Evolutionary conservation across 1,284 basidiomycete genomes (phyloP), one percentile per base, ranked within the genome.

Genomic region (Tilletiaria anomala): DNA sequence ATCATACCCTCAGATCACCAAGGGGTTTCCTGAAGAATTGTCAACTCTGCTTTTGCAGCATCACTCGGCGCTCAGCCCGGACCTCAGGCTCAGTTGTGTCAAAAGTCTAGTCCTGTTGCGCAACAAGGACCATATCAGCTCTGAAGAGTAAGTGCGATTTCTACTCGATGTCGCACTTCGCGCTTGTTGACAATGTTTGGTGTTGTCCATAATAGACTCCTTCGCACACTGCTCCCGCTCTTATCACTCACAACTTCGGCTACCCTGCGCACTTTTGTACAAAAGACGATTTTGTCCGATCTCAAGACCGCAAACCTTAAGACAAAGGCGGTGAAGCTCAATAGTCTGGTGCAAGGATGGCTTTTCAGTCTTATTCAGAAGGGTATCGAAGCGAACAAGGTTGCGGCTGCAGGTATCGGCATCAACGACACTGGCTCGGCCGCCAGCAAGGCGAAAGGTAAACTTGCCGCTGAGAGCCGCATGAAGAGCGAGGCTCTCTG

Each of bases 241-340:
- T 78, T 99, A 0, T 83, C 89, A 14, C 42, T 55, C 19, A 79
- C 83, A 32, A 88, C 87, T 0, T 93, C 88, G 0, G 77, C 85
- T 0, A 69, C 79, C 15, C 76, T 96, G 15, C 79, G 91, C 19
- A 72, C 78, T 0, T 81, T 82, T 51, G 88, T 97, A 51, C 80
- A 88, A n/a, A 81, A 80, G 56, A 93, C 87, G 1, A 97, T 99
- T 62, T 73, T 96, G n/a, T 80, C 83, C 14, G 91, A 97, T 56
- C 83, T 99, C 54, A 81, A 82, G 58, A 83, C 81, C 3, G 88
- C 91, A 32, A 99, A 99, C 65, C 71, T 78, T 31, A 80, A 79
- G 45, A 75, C 81, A 31, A 88, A 86, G 68, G 93, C 96, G 60
- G 88, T 94, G 71, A 88, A 89, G 59, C 78, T 97, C 21, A 99